Evolutionary conservation across 2,329 filamentous ascomycete genomes (phyloP), one percentile per base, ranked within the genome.

Genomic region (Botryotinia convoluta): DNA sequence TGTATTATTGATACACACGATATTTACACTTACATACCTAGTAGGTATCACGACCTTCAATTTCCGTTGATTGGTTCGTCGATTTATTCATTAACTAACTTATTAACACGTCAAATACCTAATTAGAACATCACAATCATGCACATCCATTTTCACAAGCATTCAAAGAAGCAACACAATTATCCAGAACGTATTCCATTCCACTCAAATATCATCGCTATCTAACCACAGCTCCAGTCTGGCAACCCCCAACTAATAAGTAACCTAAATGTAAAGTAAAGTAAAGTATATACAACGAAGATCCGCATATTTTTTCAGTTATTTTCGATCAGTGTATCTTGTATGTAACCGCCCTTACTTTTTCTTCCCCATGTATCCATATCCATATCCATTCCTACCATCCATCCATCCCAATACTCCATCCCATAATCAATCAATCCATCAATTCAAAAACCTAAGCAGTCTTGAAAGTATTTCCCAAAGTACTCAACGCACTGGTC

Each of bases 381-480:
- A 67, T 39, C 0, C 29, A 26, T 20, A 68, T 39, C 45, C 32
- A 7, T 7, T 32, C 64, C 18, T 37, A 22, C 12, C 29, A 20
- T 44, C 14, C 39, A 29, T 12, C 64, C 45, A 3, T 39, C 3
- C 44, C 44, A 16, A 67, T 16, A 67, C 44, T n/a, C 45, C 45
- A 39, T 26, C 9, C 32, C 10, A 29, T 12, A 32, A 45, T 35
- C n/a, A 9, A 12, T 29, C 32, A 45, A 65, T 37, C 20, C 14
- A 14, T 29, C 32, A 14, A 45, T 12, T 26, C 32, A 7, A 18
- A 39, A 9, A 45, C n/a, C 22, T 68, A 68, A 42, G 35, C 18
- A 32, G 45, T 51, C 71, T 72, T 72, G 32, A 72, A 72, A 61
- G 71, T 69, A 14, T 68, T 72, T 14, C 71, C 71, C 51, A 72